Percentiles rank a stretch among this genome's conserved stretches.
phyloP scores from a whole-genome alignment of 768 basidiomycete species.

The Coprinellus micaceus region DNA sequence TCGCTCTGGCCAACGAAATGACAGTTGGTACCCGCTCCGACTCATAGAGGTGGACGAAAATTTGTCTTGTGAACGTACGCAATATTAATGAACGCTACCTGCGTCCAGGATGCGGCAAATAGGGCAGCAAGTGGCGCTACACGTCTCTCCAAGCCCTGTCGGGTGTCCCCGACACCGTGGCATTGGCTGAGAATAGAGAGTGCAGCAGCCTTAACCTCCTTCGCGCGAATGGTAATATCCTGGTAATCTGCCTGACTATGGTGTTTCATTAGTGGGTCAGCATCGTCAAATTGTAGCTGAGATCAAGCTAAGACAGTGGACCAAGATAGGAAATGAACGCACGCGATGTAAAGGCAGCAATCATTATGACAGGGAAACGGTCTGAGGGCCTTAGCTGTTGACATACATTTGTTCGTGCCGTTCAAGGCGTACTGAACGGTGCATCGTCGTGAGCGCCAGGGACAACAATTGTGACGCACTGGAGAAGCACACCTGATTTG shows the following conservation, averaged over 20 bases:
- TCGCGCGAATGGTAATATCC: conserved; percentile 5
- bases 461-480: no score
- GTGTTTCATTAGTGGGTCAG: not conserved
- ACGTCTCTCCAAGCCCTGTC: no score
- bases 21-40: no score
- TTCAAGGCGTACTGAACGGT: not conserved
- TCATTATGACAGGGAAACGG: conserved; percentile 2
- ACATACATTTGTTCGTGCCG: conserved; percentile 1
- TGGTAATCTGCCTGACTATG: not conserved
- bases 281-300: not conserved
- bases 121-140: no score
- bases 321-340: not conserved
- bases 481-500: not conserved
- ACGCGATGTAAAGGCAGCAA: not conserved
- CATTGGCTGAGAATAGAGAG: not conserved
- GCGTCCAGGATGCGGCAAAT: no score
- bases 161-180: not conserved
- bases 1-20: no score
- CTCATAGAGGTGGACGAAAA: no score
- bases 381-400: not conserved
- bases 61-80: no score
- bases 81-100: no score
- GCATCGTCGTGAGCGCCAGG: no score
- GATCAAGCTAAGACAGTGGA: not conserved
- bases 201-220: conserved; percentile 7